phyloP scores from a whole-genome alignment of 1,284 basidiomycete species.

The Grifola frondosa region DNA sequence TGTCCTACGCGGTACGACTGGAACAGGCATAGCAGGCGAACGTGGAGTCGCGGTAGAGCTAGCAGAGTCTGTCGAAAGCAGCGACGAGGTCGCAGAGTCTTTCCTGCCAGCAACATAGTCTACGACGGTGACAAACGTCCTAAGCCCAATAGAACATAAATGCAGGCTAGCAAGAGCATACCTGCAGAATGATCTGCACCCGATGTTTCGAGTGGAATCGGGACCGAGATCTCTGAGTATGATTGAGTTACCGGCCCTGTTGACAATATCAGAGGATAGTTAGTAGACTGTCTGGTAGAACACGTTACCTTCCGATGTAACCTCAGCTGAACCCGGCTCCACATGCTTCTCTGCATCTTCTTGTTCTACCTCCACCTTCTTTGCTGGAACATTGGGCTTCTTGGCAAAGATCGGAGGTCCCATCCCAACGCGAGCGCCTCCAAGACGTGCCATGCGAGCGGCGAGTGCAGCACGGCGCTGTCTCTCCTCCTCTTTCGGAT shows the following conservation, averaged over 20 bases:
- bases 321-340: neutral
- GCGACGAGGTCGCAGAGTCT: slow-evolving; percentile 25
- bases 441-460: slow-evolving; percentile 86
- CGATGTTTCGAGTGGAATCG: too few relatives aligned
- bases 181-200: too few relatives aligned
- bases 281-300: neutral
- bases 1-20: slow-evolving; percentile 64
- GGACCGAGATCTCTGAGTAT: too few relatives aligned
- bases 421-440: slow-evolving; percentile 84
- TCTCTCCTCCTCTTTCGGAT: slow-evolving; percentile 76
- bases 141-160: too few relatives aligned
- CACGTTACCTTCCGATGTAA: slow-evolving; percentile 9
- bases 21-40: slow-evolving; percentile 68
- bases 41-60: slow-evolving; percentile 29
- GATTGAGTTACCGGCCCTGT: too few relatives aligned
- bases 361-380: slow-evolving; percentile 37
- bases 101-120: slow-evolving; percentile 21
- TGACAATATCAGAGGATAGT: too few relatives aligned
- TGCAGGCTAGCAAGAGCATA: too few relatives aligned
- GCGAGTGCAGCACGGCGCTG: slow-evolving; percentile 80
- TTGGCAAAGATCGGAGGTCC: slow-evolving; percentile 63
- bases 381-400: slow-evolving; percentile 46
- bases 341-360: slow-evolving; percentile 14
- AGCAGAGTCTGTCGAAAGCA: slow-evolving; percentile 38
- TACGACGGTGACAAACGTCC: too few relatives aligned